Evolutionary conservation across 2,329 filamentous ascomycete genomes (phyloP).

Genomic region (Mycosphaerella sp.): DNA sequence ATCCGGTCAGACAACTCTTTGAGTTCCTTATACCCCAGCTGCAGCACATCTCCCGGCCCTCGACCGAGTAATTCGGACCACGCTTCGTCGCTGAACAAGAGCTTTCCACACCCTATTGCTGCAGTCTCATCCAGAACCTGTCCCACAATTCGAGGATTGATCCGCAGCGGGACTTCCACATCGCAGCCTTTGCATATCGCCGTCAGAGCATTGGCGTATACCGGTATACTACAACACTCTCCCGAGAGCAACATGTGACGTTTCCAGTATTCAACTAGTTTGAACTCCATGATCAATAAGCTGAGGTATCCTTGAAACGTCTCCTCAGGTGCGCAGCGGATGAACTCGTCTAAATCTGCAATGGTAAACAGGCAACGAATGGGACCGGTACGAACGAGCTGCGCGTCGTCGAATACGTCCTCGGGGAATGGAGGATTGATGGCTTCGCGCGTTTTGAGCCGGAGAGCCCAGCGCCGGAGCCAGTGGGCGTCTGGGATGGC

Average conservation of each 20-base stretch:
- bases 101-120: constrained; percentile 45
- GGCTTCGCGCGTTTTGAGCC: constrained; percentile 45
- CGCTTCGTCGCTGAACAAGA: constrained; percentile 49
- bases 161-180: constrained; percentile 31
- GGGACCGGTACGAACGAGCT: constrained; percentile 19
- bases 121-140: constrained; percentile 52
- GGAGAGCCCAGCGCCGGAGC: constrained; percentile 46
- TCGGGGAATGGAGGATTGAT: constrained; percentile 44
- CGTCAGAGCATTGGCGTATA: constrained; percentile 47
- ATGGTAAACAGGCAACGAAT: constrained; percentile 39
- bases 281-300: constrained; percentile 39
- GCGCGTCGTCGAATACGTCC: constrained; percentile 30
- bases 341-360: constrained; percentile 42
- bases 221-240: constrained; percentile 48
- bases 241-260: constrained; percentile 42
- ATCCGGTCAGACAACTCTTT: constrained; percentile 47
- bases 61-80: constrained; percentile 49
- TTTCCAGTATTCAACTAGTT: constrained; percentile 37
- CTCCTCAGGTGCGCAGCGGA: constrained; percentile 32
- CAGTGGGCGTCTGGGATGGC: constrained; percentile 48
- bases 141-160: constrained; percentile 42
- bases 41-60: constrained; percentile 40
- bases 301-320: constrained; percentile 42
- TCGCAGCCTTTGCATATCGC: constrained; percentile 40
- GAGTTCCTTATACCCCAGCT: constrained; percentile 36